Conservation (phyloP, 306 rosid genomes). For the Casuarina cunninghamiana region DNA sequence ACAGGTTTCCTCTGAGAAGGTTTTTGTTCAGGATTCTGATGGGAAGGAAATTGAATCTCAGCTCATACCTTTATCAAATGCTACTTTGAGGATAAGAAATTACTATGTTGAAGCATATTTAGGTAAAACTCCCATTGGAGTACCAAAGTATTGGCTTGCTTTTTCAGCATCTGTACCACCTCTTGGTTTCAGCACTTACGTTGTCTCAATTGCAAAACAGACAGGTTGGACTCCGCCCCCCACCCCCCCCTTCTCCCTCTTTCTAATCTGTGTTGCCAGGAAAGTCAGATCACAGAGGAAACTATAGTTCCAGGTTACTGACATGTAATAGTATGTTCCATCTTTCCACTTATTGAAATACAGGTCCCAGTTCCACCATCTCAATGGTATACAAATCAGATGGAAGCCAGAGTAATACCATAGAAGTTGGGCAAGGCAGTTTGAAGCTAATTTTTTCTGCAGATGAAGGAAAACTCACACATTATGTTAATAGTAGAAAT, state of each 20-base stretch:
- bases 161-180: constrained; percentile 81
- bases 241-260: too few relatives aligned
- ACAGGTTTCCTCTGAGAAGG: constrained; percentile 58
- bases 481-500: constrained; percentile 54
- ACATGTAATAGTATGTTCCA: constrained; percentile 16
- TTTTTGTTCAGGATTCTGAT: constrained; percentile 59
- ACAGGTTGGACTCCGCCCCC: constrained; percentile 28
- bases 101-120: constrained; percentile 54
- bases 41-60: constrained; percentile 77
- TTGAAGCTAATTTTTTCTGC: constrained; percentile 65
- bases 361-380: constrained; percentile 46
- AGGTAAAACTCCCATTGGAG: constrained; percentile 53
- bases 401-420: constrained; percentile 32
- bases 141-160: constrained; percentile 71
- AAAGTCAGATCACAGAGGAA: not conserved
- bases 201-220: constrained; percentile 46
- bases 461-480: constrained; percentile 53
- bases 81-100: constrained; percentile 47
- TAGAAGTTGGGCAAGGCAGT: constrained; percentile 68
- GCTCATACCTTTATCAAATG: constrained; percentile 61
- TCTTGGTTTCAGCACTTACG: constrained; percentile 84
- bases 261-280: constrained; percentile 6
- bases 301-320: constrained; percentile 21
- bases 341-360: constrained; percentile 24
- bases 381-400: constrained; percentile 32